These are phyloP conservation scores for Phytophthora chlamydospora DNA, from an alignment of 352 stramenopile species.

Conservation along the genomic window DNA sequence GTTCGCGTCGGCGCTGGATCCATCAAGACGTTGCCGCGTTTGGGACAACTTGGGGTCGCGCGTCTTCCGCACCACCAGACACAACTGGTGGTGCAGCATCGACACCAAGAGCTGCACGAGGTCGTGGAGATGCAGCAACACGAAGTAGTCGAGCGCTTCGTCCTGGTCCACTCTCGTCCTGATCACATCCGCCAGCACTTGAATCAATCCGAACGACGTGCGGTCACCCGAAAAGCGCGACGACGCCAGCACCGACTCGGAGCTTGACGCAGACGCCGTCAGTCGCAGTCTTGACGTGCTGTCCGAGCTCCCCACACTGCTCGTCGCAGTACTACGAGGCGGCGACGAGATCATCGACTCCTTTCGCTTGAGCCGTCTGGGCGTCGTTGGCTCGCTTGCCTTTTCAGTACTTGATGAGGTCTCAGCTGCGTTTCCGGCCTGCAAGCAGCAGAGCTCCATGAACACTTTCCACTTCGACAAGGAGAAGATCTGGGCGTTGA, in stretches of 20 bases:
- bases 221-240: constrained; percentile 70
- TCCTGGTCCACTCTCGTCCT: constrained; percentile 33
- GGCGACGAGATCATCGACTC: constrained; percentile 78
- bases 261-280: constrained; percentile 13
- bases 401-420: constrained; percentile 15
- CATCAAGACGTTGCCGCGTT: constrained; percentile 47
- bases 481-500: constrained; percentile 59
- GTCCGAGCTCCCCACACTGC: background rate
- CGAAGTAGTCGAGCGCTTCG: constrained; percentile 55
- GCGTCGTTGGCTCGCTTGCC: constrained; percentile 3
- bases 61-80: constrained; percentile 64
- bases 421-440: constrained; percentile 25
- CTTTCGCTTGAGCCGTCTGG: constrained; percentile 51
- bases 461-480: constrained; percentile 70
- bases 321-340: constrained; percentile 26
- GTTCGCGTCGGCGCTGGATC: constrained; percentile 14
- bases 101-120: constrained; percentile 69
- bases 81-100: constrained; percentile 78
- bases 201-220: constrained; percentile 74
- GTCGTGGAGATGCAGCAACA: constrained; percentile 52
- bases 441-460: constrained; percentile 72
- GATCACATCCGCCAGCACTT: constrained; percentile 63
- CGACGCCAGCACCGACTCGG: constrained; percentile 14
- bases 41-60: constrained; percentile 64
- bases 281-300: constrained; percentile 20